Percentiles rank a stretch among this genome's conserved stretches.
Evolutionary conservation across 2,329 filamentous ascomycete genomes (phyloP).

Genomic region (Cladosporium sp.): DNA sequence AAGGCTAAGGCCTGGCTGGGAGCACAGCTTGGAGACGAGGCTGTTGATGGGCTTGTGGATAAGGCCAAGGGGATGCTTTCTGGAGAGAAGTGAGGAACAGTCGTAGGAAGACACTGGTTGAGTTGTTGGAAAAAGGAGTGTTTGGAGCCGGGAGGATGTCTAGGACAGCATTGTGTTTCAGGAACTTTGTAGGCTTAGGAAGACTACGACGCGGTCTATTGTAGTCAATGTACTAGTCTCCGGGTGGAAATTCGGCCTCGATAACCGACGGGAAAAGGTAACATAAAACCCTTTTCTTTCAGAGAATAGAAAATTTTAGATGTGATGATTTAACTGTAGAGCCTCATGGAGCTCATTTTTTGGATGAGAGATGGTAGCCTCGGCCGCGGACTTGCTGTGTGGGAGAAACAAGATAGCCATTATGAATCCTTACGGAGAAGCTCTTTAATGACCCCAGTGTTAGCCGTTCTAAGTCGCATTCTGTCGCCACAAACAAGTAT

Average conservation of each 20-base stretch:
- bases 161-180: neutral
- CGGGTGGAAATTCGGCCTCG: neutral
- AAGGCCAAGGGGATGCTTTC: neutral
- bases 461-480: neutral
- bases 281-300: no score
- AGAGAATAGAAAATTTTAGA: no score
- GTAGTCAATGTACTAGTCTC: neutral
- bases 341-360: no score
- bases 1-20: slow-evolving; percentile 44
- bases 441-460: neutral
- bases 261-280: no score
- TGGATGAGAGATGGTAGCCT: no score
- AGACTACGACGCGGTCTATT: neutral
- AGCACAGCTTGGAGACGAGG: neutral
- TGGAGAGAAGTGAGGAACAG: neutral
- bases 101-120: neutral
- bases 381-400: no score
- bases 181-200: neutral
- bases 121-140: neutral
- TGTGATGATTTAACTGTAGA: no score
- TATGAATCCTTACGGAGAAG: no score
- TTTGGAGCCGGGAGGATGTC: neutral
- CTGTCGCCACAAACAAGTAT: neutral
- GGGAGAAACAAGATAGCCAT: no score
- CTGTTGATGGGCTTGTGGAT: neutral